Percentiles rank a stretch among this genome's conserved stretches.
phyloP scores from a whole-genome alignment of 2,329 filamentous ascomycete species.

The Fusarium stilboides region DNA sequence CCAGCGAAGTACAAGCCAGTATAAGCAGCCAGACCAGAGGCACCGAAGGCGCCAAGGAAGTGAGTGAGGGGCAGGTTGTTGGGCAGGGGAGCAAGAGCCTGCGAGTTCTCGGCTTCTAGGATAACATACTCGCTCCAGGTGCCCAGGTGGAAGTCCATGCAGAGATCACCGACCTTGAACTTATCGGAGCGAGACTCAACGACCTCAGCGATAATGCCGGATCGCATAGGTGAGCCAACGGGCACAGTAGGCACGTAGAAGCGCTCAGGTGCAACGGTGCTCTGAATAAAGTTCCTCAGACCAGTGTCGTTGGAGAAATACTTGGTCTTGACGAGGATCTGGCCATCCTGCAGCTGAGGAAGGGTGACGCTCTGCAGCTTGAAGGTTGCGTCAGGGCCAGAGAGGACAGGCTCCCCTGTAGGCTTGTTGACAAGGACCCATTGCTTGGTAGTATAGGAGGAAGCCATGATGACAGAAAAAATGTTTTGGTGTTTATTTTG shows the following conservation, averaged over 20 bases:
- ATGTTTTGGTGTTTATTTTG: constrained; percentile 3
- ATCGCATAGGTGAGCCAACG: constrained; percentile 50
- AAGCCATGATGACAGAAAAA: constrained; percentile 36
- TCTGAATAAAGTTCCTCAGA: constrained; percentile 51
- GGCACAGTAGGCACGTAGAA: constrained; percentile 52
- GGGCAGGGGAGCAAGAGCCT: constrained; percentile 47
- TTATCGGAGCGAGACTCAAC: constrained; percentile 46
- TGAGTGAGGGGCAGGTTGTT: constrained; percentile 46
- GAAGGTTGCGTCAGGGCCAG: constrained; percentile 49
- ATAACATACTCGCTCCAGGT: constrained; percentile 50
- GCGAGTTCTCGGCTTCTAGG: constrained; percentile 47
- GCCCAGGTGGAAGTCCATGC: constrained; percentile 51
- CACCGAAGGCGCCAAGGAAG: constrained; percentile 51
- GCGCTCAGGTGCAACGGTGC: constrained; percentile 48
- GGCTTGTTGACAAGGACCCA: constrained; percentile 51
- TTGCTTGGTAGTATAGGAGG: constrained; percentile 51
- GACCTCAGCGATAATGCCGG: constrained; percentile 51
- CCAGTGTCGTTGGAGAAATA: constrained; percentile 53
- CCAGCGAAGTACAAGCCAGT: constrained; percentile 46
- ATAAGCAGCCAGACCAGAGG: constrained; percentile 49
- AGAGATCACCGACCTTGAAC: constrained; percentile 49
- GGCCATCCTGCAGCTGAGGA: constrained; percentile 46
- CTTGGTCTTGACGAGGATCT: constrained; percentile 49
- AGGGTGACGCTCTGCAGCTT: constrained; percentile 46
- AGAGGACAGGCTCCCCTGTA: constrained; percentile 46